phyloP scores from a whole-genome alignment of 116 monocot species.

The Posidonia oceanica region DNA sequence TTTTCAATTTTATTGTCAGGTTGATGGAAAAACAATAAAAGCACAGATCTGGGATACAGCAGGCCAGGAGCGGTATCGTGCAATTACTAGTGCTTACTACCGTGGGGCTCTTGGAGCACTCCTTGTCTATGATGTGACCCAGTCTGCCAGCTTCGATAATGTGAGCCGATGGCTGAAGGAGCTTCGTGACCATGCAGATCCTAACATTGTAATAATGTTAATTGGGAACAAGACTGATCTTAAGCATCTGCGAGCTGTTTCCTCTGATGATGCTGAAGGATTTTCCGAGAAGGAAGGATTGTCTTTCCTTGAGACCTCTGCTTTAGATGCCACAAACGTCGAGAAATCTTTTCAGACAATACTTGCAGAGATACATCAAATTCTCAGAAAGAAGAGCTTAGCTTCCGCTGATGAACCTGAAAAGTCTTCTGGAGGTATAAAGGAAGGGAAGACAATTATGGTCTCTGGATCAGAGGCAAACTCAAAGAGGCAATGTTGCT shows the following conservation, averaged over 20 bases:
- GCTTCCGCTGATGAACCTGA: constrained; percentile 13
- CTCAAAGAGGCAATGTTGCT: constrained; percentile 33
- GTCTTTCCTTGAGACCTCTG: constrained; percentile 56
- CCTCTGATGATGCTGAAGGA: constrained; percentile 36
- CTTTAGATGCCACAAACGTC: constrained; percentile 48
- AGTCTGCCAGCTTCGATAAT: constrained; percentile 31
- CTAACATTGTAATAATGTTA: constrained; percentile 50
- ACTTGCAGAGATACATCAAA: constrained; percentile 36
- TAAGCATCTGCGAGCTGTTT: constrained; percentile 43
- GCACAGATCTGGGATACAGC: constrained; percentile 74
- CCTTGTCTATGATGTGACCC: constrained; percentile 40
- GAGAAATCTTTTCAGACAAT: constrained; percentile 50
- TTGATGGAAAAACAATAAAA: constrained; percentile 33
- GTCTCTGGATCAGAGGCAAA: constrained; percentile 20
- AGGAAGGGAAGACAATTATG: constrained; percentile 39
- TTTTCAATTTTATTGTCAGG: constrained; percentile 6
- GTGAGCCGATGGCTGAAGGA: constrained; percentile 40
- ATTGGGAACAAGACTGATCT: constrained; percentile 56
- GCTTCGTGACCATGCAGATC: constrained; percentile 41
- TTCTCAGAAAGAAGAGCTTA: constrained; percentile 42
- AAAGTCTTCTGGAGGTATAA: constrained; percentile 18
- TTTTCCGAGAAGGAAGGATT: constrained; percentile 50
- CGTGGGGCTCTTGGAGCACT: constrained; percentile 47
- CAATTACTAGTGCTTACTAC: constrained; percentile 59
- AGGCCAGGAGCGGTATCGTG: constrained; percentile 65